phyloP scores from a whole-genome alignment of 2,329 filamentous ascomycete genomes.

The Trichoderma hamatum region DNA sequence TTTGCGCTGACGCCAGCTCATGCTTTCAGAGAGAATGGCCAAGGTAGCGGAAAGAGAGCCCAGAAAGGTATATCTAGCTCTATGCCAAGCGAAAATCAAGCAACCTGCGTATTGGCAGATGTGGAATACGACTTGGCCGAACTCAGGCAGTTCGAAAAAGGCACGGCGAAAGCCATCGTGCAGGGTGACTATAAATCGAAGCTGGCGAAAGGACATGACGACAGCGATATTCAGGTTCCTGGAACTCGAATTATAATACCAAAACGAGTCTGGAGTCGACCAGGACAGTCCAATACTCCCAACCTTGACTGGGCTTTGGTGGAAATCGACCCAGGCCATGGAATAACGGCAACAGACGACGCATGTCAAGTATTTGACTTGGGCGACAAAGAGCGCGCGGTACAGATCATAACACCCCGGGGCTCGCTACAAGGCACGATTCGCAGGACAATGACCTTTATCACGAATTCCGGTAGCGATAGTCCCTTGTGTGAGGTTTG shows the following conservation, averaged over 20 bases:
- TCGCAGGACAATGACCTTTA: neutral
- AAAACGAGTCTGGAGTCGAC: neutral
- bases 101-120: neutral
- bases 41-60: no score
- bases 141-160: neutral
- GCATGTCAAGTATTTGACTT: neutral
- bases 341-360: neutral
- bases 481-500: neutral
- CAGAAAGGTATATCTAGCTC: neutral
- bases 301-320: slow-evolving; percentile 3
- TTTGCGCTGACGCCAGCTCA: neutral
- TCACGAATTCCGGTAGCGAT: neutral
- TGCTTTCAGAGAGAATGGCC: neutral
- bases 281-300: neutral
- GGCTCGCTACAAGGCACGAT: neutral
- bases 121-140: neutral
- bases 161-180: no score
- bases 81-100: neutral
- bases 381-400: neutral
- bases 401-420: neutral
- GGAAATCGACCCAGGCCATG: neutral
- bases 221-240: neutral
- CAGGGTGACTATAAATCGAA: neutral
- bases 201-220: neutral
- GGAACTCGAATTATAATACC: neutral